Evolutionary conservation across 257 asterid genomes (phyloP), one percentile per base, ranked within the genome.

Genomic region (Paraleonurus japonicus): DNA sequence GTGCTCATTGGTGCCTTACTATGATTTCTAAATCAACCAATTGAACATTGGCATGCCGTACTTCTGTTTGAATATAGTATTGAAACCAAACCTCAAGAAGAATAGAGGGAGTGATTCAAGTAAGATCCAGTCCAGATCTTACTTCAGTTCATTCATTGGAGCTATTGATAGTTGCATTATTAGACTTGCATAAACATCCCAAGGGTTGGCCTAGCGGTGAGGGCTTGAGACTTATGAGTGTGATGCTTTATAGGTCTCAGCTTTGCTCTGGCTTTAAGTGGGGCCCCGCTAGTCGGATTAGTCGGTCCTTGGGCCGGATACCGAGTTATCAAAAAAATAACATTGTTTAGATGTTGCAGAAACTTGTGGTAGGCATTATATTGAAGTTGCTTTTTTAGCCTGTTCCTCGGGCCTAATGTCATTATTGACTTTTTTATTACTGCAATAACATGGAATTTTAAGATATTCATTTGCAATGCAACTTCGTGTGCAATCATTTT

Each of bases 401-500:
- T 27, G 59, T 60, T 32, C 4, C 7, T 61, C 13, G 41, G 17
- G 63, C 63, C 27, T 23, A 19, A 22, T 30, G 1, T n/a, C 16
- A 61, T 27, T 61, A 39, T 48, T 47, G 62, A 45, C 41, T 22
- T 27, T 45, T 64, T 43, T 15, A 39, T 51, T 15, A 62, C 57
- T 51, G 23, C 22, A 32, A 22, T 32, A 55, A 76, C 50, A 30
- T 28, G 7, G 57, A 55, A 63, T 55, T 55, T 35, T 27, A 59
- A 22, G 28, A 23, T 27, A 11, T 45, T 45, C 63, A 15, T 47
- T 43, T n/a, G 41, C 41, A n/a, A 30, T 41, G 45, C 24, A 28
- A 30, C 67, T 66, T 79, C 61, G 12, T 35, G n/a, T 71, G 45
- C 61, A 9, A 54, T 55, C 35, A 9, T 66, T 65, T 57, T 51